Evolutionary conservation across 371 early-diverging fungal species (phyloP), one percentile per base, ranked within the genome.

Genomic region (Amoeboaphelidium occidentale): DNA sequence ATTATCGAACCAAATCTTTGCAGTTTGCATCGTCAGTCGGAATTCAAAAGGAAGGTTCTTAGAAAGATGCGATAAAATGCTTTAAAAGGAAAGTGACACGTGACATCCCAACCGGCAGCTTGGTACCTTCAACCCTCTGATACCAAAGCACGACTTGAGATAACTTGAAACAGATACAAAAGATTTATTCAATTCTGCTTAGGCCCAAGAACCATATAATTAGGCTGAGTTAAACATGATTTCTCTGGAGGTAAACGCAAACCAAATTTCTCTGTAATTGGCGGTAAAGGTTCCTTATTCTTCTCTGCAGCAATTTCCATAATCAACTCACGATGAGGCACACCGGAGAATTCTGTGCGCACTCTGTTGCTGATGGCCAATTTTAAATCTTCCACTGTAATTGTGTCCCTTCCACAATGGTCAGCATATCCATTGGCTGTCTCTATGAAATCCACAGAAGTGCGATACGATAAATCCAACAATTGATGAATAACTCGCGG

Each of bases 401-500:
- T 65, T 43, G 81, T 82, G 13, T 60, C 62, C 53, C 81, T 77
- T 22, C 73, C 76, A 3, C 88, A 84, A 59, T 97, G 97, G 55
- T 93, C 96, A 27, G 92, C 79, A 65, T 87, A 96, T 6, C 84
- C 59, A 43, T 80, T 68, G 2, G 98, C 86, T 62, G 98, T 98
- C 53, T 83, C 81, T 25, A 98, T 70, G 20, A 94, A 80, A 55
- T 93, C n/a, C n/a, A n/a, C n/a, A 13, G 13, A 60, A 68, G 59
- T 66, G 76, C 81, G 61, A 64, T 91, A 84, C 21, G 80, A 78
- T 60, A 96, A 91, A 69, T 99, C 98, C 17, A 96, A 67, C 45
- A 98, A 65, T 63, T 93, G 94, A 49, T 84, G 81, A 39, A 96
- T 79, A 4, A 97, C 97, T 61, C 84, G 79, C 10, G 94, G 93